A percentile compares a stretch with the other conserved stretches of the same genome.
These are phyloP conservation scores for Coriaria nepalensis DNA, from an alignment of 306 rosid species.

Conservation along the genomic window DNA sequence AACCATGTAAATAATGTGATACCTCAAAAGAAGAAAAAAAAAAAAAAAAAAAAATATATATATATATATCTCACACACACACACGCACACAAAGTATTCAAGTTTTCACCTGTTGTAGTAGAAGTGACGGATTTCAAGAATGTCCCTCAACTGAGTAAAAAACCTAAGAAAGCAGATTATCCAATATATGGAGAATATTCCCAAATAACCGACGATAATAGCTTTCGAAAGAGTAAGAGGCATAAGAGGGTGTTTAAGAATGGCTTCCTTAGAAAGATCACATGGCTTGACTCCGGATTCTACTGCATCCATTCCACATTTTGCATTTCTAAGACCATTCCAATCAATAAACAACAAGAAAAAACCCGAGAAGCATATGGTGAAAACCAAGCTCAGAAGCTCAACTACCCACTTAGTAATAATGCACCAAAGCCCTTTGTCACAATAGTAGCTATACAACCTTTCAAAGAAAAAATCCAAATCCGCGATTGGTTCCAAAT, in stretches of 20 bases:
- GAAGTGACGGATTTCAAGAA: conserved; percentile 62
- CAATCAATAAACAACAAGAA: conserved; percentile 76
- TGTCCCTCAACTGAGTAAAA: conserved; percentile 68
- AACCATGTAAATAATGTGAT: background rate
- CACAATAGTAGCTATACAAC: conserved; percentile 74
- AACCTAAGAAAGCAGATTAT: conserved; percentile 83
- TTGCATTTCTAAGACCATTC: conserved; percentile 86
- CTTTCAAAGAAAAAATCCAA: conserved; percentile 93
- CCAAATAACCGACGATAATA: conserved; percentile 78
- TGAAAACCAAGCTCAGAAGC: conserved; percentile 76
- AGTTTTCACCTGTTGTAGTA: conserved; percentile 51
- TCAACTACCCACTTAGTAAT: conserved; percentile 83
- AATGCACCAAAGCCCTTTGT: conserved; percentile 92
- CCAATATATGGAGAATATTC: conserved; percentile 79
- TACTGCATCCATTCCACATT: conserved; percentile 95
- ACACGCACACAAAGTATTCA: conserved; percentile 3
- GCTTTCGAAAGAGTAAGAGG: conserved; percentile 60
- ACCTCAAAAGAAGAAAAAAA: background rate
- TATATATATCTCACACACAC: conserved; percentile 1
- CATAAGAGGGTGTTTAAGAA: conserved; percentile 65
- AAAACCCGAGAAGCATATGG: conserved; percentile 81
- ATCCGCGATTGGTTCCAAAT: conserved; percentile 72
- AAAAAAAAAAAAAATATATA: background rate
- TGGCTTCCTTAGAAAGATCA: conserved; percentile 86
- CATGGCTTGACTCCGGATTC: conserved; percentile 86